Evolutionary conservation across 345 rosid species (phyloP).

Genomic region (Combretum micranthum): DNA sequence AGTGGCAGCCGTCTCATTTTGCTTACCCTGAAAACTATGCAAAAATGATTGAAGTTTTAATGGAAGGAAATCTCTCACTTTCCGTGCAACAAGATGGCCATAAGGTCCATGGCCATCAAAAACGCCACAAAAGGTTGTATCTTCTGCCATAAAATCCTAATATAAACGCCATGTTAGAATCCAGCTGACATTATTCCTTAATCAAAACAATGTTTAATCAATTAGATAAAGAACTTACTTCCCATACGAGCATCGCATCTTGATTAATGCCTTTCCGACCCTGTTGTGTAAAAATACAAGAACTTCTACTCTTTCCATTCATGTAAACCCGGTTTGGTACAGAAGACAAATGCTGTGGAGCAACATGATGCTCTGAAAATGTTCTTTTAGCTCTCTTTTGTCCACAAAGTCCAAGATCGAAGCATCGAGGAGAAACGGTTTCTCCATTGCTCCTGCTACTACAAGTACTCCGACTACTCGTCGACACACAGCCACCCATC

Average conservation of each 20-base stretch:
- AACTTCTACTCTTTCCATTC: constrained; percentile 76
- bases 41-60: constrained; percentile 59
- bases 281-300: constrained; percentile 95
- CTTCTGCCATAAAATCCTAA: constrained; percentile 89
- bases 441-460: constrained; percentile 81
- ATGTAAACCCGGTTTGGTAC: constrained; percentile 66
- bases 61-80: constrained; percentile 90
- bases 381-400: constrained; percentile 64
- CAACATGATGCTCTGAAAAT: constrained; percentile 52
- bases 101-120: constrained; percentile 99
- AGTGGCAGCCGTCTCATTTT: constrained; percentile 33
- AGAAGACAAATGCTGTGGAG: constrained; percentile 59
- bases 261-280: constrained; percentile 98
- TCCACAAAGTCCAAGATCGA: constrained; percentile 58
- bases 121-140: constrained; percentile 85
- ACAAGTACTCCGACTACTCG: constrained; percentile 71
- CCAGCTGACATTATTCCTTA: no score
- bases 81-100: constrained; percentile 96
- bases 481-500: constrained; percentile 95
- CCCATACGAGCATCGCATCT: constrained; percentile 99
- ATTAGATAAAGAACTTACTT: constrained; percentile 52
- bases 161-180: no score
- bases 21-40: constrained; percentile 47
- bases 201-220: constrained; percentile 7
- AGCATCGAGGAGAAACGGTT: constrained; percentile 38